A percentile compares a stretch with the other conserved stretches of the same genome.
Evolutionary conservation across 2,329 filamentous ascomycete species (phyloP).

Genomic region (Ascochyta clinopodiicola): DNA sequence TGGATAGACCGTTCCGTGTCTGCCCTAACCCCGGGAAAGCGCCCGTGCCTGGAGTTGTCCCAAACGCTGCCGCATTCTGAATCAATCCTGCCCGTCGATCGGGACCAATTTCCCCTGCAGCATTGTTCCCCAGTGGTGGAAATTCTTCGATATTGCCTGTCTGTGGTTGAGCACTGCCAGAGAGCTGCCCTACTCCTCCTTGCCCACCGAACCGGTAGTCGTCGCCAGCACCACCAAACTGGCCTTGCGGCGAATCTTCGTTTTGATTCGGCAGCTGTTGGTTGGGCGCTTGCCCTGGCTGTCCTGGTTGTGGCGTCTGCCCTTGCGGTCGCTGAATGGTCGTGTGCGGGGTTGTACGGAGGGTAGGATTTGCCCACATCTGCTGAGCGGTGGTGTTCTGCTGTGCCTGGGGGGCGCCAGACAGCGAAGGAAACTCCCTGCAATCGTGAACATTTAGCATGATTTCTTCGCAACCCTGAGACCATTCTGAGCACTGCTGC

Average conservation of each 20-base stretch:
- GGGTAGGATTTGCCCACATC: slow-evolving; percentile 64
- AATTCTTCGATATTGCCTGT: slow-evolving; percentile 67
- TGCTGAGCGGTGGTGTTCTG: slow-evolving; percentile 60
- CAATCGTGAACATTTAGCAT: slow-evolving; percentile 32
- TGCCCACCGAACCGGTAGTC: slow-evolving; percentile 65
- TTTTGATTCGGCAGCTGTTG: slow-evolving; percentile 53
- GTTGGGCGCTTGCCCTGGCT: slow-evolving; percentile 47
- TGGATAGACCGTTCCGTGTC: slow-evolving; percentile 52
- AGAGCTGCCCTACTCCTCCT: slow-evolving; percentile 59
- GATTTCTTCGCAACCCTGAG: slow-evolving; percentile 3
- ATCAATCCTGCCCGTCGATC: slow-evolving; percentile 59
- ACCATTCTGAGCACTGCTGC: neutral
- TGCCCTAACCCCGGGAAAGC: slow-evolving; percentile 53
- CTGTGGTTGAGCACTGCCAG: slow-evolving; percentile 58
- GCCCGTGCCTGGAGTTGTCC: slow-evolving; percentile 42
- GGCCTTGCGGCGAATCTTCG: slow-evolving; percentile 54
- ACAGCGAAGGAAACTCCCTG: slow-evolving; percentile 69
- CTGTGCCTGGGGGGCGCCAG: slow-evolving; percentile 62
- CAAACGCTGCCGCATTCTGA: slow-evolving; percentile 56
- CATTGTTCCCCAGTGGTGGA: slow-evolving; percentile 64
- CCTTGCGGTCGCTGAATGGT: slow-evolving; percentile 61
- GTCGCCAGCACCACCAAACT: slow-evolving; percentile 60
- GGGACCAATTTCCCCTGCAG: slow-evolving; percentile 58
- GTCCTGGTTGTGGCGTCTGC: slow-evolving; percentile 42
- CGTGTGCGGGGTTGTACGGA: slow-evolving; percentile 60